Percentiles rank a stretch among this genome's conserved stretches.
Conservation (phyloP, 129 eudicot species). For the Apium graveolens region DNA sequence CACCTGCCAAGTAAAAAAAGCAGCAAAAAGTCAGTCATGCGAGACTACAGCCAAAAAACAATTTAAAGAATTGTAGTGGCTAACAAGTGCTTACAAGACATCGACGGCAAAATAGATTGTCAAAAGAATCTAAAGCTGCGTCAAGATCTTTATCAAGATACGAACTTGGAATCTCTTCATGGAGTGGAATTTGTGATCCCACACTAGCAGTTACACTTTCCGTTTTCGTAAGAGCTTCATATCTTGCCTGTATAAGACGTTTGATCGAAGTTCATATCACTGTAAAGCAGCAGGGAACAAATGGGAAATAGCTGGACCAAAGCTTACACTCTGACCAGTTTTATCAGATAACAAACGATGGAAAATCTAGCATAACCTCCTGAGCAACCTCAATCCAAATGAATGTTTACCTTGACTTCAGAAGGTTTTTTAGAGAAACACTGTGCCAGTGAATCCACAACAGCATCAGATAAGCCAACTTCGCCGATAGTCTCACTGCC, state of each 20-base stretch:
- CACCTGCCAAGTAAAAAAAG: conserved; percentile 50
- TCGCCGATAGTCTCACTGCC: conserved; percentile 57
- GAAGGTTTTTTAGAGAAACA: conserved; percentile 64
- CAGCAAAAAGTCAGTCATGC: conserved; percentile 15
- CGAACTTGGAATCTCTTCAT: conserved; percentile 46
- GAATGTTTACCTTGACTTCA: conserved; percentile 71
- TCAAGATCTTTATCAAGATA: conserved; percentile 84
- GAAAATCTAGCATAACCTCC: conserved; percentile 12
- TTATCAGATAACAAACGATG: not conserved
- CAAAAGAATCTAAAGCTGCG: conserved; percentile 94
- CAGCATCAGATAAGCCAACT: conserved; percentile 63
- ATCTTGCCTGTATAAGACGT: conserved; percentile 84
- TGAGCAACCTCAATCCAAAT: not conserved
- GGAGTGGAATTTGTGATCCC: conserved; percentile 29
- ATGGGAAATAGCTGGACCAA: conserved; percentile 54
- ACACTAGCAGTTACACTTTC: conserved; percentile 20
- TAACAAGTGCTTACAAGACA: conserved; percentile 57
- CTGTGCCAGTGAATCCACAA: conserved; percentile 64
- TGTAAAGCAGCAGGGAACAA: conserved; percentile 46
- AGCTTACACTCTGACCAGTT: conserved; percentile 47
- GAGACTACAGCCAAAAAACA: conserved; percentile 8
- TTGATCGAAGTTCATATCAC: conserved; percentile 51
- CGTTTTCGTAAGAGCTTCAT: conserved; percentile 57
- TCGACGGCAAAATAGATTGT: conserved; percentile 95
- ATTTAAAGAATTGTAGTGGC: conserved; percentile 9